Conservation (phyloP, 23 red algal genomes). For the Gracilaria caudata region DNA sequence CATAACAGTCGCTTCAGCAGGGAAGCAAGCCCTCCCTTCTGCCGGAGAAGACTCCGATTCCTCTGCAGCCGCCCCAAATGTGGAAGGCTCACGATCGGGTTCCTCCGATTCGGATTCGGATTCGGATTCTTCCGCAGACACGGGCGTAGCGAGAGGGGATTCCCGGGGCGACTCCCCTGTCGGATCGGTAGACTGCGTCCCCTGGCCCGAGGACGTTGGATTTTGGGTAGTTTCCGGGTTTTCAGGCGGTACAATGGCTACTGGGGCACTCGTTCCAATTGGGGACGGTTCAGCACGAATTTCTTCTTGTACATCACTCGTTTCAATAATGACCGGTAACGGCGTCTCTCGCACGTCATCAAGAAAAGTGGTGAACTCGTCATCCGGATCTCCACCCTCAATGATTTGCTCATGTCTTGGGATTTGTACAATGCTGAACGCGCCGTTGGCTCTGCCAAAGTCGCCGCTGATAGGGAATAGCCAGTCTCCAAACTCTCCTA, state of each 20-base stretch:
- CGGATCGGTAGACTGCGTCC: not conserved
- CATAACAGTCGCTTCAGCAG: constrained; percentile 42
- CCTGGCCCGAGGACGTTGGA: not conserved
- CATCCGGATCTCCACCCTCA: constrained; percentile 6
- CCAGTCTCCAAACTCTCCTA: constrained; percentile 59
- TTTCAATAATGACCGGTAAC: constrained; percentile 10
- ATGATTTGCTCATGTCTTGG: constrained; percentile 38
- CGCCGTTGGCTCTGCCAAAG: not conserved
- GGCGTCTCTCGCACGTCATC: constrained; percentile 26
- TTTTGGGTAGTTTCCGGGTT: not conserved
- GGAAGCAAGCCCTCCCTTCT: constrained; percentile 57
- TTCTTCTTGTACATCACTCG: not conserved
- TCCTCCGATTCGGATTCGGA: not conserved
- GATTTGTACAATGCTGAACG: constrained; percentile 31
- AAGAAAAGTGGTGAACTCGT: constrained; percentile 29
- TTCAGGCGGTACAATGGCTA: constrained; percentile 17
- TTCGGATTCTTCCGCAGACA: not conserved
- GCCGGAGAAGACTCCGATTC: not conserved
- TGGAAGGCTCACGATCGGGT: constrained; percentile 2
- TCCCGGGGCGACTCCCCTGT: constrained; percentile 1
- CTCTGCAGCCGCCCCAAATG: constrained; percentile 26
- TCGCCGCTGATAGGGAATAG: constrained; percentile 43
- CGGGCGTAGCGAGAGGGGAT: not conserved
- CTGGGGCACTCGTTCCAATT: constrained; percentile 35
- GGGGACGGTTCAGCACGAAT: constrained; percentile 17